These are phyloP conservation scores for Hygrocybe punicea DNA, from an alignment of 768 basidiomycete genomes.

Conservation along the genomic window DNA sequence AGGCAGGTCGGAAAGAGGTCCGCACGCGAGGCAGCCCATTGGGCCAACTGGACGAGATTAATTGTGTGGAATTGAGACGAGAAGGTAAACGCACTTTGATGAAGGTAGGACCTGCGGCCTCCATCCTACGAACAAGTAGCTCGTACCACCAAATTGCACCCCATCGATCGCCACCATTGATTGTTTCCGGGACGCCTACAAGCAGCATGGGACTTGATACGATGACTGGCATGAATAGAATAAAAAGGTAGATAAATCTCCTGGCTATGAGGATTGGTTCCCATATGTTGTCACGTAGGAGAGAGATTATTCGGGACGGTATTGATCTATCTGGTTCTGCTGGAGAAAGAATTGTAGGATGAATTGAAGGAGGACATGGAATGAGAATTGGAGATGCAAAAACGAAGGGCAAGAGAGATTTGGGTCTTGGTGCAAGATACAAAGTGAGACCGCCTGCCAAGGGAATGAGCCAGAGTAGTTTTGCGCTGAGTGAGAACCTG, in stretches of 20 bases:
- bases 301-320: slow-evolving; percentile 37
- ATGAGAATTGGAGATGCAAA: slow-evolving; percentile 50
- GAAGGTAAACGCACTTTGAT: slow-evolving; percentile 64
- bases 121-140: slow-evolving; percentile 85
- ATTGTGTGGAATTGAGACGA: slow-evolving; percentile 8
- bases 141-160: slow-evolving; percentile 97
- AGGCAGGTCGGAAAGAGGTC: slow-evolving; percentile 88
- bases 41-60: slow-evolving; percentile 63
- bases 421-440: slow-evolving; percentile 43
- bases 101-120: slow-evolving; percentile 93
- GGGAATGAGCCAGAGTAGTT: slow-evolving; percentile 54
- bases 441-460: slow-evolving; percentile 53
- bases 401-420: slow-evolving; percentile 43
- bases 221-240: slow-evolving; percentile 86
- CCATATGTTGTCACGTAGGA: slow-evolving; percentile 62
- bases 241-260: slow-evolving; percentile 79
- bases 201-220: slow-evolving; percentile 80
- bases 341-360: slow-evolving; percentile 58
- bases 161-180: slow-evolving; percentile 74
- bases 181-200: slow-evolving; percentile 52
- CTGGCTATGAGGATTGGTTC: slow-evolving; percentile 82
- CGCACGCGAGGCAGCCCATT: slow-evolving; percentile 96
- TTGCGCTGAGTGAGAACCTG: slow-evolving; percentile 28
- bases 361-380: slow-evolving; percentile 34
- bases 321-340: slow-evolving; percentile 57